Evolutionary conservation across 441 rosid species (phyloP), one percentile per base, ranked within the genome.

Genomic region (Jatropha multifida): DNA sequence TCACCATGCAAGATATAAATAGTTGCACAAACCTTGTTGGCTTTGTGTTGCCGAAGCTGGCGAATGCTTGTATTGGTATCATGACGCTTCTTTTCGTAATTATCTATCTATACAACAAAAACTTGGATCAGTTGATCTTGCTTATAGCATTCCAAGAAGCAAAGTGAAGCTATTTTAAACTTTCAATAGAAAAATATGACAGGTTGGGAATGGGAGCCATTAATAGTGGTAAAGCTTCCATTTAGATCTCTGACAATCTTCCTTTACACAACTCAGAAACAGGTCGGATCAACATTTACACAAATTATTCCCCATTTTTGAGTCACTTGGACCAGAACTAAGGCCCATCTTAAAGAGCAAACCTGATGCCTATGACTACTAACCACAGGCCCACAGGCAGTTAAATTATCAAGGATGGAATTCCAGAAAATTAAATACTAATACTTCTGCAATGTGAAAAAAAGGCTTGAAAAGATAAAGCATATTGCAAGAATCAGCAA

Each of bases 11-110:
- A 61, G 65, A 72, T 65, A 26, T 69, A 79, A 77, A 61, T 66
- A 77, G 73, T 54, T 73, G 67, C 70, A 77, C 74, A 7, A 61
- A 96, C 99, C 98, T 90, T 96, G 85, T 94, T 89, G 56, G 86
- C 85, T 79, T 87, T 88, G 82, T 90, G 87, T 70, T 77, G 85
- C 81, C 55, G 87, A 69, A 94, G 86, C 69, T 88, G 90, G 11
- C 69, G 74, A 67, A 96, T 88, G 65, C 83, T 78, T 69, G 87
- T 74, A 62, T 18, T 74, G 69, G 84, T 74, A 49, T 79, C 80
- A 65, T 40, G 62, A 58, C 79, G 86, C 83, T 78, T 87, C 79
- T 78, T 91, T 75, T 82, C 89, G 71, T 79, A 77, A 44, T 78
- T 86, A 74, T 82, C 85, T 73, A 94, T 80, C 99, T 96, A 80